These are phyloP conservation scores for Bruguiera gymnorhiza DNA, from an alignment of 345 rosid species.

Conservation along the genomic window DNA sequence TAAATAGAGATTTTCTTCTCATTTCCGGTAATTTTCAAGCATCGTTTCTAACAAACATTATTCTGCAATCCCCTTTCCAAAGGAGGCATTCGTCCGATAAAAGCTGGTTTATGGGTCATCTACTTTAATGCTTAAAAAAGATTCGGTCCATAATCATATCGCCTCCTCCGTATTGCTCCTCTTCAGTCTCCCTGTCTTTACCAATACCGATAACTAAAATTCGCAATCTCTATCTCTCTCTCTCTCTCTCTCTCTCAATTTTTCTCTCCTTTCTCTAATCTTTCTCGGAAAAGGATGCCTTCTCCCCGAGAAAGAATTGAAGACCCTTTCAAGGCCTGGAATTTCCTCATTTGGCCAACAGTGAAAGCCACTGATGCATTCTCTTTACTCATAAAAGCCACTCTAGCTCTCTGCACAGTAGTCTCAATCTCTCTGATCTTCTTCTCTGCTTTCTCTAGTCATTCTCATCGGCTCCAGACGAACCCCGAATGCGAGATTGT, in stretches of 20 bases:
- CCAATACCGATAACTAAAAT: too few relatives aligned
- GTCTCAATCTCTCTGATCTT: slow-evolving; percentile 46
- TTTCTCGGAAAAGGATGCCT: slow-evolving; percentile 16
- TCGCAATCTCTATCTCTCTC: too few relatives aligned
- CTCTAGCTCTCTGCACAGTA: slow-evolving; percentile 40
- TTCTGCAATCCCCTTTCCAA: too few relatives aligned
- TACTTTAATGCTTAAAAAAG: too few relatives aligned
- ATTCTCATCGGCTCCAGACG: slow-evolving; percentile 4
- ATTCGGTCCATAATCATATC: too few relatives aligned
- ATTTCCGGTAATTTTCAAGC: too few relatives aligned
- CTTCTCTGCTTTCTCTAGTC: slow-evolving; percentile 36
- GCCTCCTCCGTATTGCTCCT: too few relatives aligned
- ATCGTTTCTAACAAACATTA: too few relatives aligned
- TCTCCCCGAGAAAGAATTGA: slow-evolving; percentile 25
- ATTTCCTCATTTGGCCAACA: slow-evolving; percentile 28
- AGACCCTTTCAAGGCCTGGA: slow-evolving; percentile 39
- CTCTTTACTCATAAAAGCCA: slow-evolving; percentile 34
- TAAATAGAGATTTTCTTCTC: too few relatives aligned
- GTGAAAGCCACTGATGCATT: slow-evolving; percentile 32
- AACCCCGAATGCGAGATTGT: slow-evolving; percentile 27
- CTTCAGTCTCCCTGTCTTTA: too few relatives aligned
- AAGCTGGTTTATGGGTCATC: too few relatives aligned
- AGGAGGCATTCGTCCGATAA: too few relatives aligned
- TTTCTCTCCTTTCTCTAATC: neutral
- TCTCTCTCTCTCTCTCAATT: neutral